phyloP scores from a whole-genome alignment of 352 stramenopile species.

The Phytophthora sp. region DNA sequence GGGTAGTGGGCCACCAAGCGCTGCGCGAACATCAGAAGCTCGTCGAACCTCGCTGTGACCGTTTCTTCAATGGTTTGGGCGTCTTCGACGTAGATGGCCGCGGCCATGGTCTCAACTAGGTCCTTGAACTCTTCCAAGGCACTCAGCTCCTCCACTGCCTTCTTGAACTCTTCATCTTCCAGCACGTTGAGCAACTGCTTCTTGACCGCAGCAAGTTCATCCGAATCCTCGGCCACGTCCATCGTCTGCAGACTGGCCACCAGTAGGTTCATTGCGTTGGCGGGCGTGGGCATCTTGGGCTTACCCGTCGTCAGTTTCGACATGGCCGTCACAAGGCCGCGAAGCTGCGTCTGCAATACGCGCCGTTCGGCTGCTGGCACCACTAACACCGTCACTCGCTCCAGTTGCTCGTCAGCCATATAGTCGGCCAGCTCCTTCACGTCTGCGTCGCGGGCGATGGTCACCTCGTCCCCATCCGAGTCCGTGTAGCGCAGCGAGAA shows the following conservation, averaged over 20 bases:
- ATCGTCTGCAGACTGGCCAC: slow-evolving; percentile 46
- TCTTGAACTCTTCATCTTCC: slow-evolving; percentile 42
- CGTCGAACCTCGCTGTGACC: slow-evolving; percentile 39
- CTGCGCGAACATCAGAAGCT: slow-evolving; percentile 48
- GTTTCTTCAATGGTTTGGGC: slow-evolving; percentile 42
- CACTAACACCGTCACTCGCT: slow-evolving; percentile 43
- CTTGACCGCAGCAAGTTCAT: slow-evolving; percentile 51
- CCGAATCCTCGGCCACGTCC: slow-evolving; percentile 49
- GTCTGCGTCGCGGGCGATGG: slow-evolving; percentile 58
- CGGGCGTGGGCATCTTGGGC: slow-evolving; percentile 45
- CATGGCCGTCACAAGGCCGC: slow-evolving; percentile 57
- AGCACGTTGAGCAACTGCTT: slow-evolving; percentile 50
- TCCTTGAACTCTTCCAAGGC: slow-evolving; percentile 47
- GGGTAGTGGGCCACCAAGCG: slow-evolving; percentile 47
- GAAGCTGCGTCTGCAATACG: slow-evolving; percentile 50
- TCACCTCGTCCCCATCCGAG: slow-evolving; percentile 64
- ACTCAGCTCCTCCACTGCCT: slow-evolving; percentile 40
- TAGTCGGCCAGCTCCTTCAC: slow-evolving; percentile 56
- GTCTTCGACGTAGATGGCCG: slow-evolving; percentile 42
- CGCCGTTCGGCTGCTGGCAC: slow-evolving; percentile 7
- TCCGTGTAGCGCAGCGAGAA: slow-evolving; percentile 60
- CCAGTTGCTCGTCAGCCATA: slow-evolving; percentile 58
- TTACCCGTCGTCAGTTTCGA: slow-evolving; percentile 53
- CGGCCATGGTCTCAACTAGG: slow-evolving; percentile 37
- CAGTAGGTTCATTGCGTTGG: slow-evolving; percentile 49